Percentiles rank a stretch among this genome's conserved stretches.
phyloP scores from a whole-genome alignment of 305 asterid species.

The Solanum hybrid region DNA sequence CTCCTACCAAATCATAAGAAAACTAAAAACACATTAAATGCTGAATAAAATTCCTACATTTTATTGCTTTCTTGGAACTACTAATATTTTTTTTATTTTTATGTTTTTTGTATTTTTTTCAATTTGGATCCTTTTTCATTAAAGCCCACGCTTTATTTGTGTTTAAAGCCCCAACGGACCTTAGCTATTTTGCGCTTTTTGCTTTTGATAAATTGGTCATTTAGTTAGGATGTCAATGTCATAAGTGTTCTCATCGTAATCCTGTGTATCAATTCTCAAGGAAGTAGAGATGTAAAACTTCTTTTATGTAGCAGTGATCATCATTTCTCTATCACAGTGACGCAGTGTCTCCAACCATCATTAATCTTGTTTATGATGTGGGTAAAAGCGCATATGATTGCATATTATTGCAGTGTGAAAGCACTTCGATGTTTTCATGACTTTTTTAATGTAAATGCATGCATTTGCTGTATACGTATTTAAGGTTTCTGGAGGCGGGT shows the following conservation, averaged over 20 bases:
- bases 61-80: too few species aligned
- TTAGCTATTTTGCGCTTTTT: neutral
- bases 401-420: neutral
- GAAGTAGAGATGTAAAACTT: neutral
- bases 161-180: neutral
- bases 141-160: neutral
- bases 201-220: neutral
- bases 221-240: neutral
- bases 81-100: neutral
- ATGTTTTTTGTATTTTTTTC: neutral
- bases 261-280: neutral
- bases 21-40: too few species aligned
- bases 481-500: neutral
- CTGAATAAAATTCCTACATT: too few species aligned
- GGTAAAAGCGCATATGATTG: neutral
- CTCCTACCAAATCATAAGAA: too few species aligned
- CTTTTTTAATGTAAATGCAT: neutral
- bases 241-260: neutral
- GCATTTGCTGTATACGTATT: neutral
- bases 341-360: neutral
- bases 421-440: neutral
- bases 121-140: neutral
- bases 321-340: neutral
- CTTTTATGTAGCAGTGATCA: neutral
- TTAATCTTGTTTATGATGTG: neutral